Evolutionary conservation across 805 yeast genomes (phyloP).

Genomic region (Starmerella stellata): DNA sequence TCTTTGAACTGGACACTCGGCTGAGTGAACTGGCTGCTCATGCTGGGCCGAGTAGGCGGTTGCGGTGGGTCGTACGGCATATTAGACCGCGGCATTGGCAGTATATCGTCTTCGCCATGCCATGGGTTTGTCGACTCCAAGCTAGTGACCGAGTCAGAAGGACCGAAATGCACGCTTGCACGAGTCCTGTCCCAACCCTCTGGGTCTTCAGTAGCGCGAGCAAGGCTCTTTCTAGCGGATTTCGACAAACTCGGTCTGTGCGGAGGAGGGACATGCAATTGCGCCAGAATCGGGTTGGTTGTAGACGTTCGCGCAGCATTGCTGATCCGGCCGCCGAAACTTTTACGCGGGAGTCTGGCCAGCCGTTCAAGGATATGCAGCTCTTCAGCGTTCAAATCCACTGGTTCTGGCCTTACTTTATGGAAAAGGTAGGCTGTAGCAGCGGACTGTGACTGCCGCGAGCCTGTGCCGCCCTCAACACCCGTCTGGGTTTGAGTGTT

Average conservation of each 20-base stretch:
- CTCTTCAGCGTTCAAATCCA: constrained; percentile 9
- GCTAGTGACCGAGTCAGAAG: not conserved
- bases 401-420: constrained; percentile 10
- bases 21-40: not conserved
- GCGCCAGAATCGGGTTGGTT: not conserved
- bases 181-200: not conserved
- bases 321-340: constrained; percentile 14
- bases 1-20: not conserved
- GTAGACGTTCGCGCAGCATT: constrained; percentile 6
- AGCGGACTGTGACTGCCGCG: too few species aligned
- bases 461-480: too few species aligned
- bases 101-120: not conserved
- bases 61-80: too few species aligned
- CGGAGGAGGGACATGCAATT: not conserved
- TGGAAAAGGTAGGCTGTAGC: constrained; percentile 19
- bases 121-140: too few species aligned
- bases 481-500: too few species aligned
- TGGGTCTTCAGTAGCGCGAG: not conserved
- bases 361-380: constrained; percentile 14
- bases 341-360: constrained; percentile 15
- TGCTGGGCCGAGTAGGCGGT: not conserved
- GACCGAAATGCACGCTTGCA: not conserved
- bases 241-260: not conserved
- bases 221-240: not conserved
- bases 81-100: not conserved